Evolutionary conservation across 192 early-diverging fungal genomes (phyloP).

Genomic region (Paraglomus brasilianum): DNA sequence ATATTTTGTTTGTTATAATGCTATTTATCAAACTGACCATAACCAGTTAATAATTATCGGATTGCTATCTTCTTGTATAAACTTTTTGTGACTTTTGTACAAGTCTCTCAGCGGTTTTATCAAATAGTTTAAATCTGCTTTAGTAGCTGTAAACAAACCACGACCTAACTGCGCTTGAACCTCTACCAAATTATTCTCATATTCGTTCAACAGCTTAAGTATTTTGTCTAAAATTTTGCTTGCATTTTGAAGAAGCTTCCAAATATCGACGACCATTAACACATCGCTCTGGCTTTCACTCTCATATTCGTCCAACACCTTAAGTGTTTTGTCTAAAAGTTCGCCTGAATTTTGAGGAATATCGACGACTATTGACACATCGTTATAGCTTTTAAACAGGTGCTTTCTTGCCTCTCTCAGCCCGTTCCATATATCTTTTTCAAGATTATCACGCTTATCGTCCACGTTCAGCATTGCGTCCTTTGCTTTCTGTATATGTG

Average conservation of each 20-base stretch:
- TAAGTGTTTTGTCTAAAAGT: neutral
- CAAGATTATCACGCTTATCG: neutral
- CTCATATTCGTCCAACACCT: neutral
- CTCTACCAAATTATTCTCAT: constrained; percentile 4
- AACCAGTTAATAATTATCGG: no score
- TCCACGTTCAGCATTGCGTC: neutral
- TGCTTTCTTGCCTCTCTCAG: neutral
- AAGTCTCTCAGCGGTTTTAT: constrained; percentile 6
- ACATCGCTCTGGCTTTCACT: neutral
- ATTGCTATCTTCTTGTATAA: neutral
- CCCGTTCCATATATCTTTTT: neutral
- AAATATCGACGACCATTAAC: neutral
- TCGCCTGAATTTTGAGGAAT: neutral
- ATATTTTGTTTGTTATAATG: no score
- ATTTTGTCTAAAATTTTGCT: neutral
- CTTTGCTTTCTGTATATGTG: neutral
- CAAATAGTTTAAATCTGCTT: neutral
- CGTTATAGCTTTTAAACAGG: no score
- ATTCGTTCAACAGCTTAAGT: neutral
- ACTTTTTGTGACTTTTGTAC: constrained; percentile 5
- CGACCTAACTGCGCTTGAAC: neutral
- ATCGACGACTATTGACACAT: neutral
- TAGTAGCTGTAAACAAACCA: neutral
- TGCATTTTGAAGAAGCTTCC: neutral
- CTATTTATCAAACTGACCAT: no score